phyloP scores from a whole-genome alignment of 257 asterid species.

The Solanum habrochaites region DNA sequence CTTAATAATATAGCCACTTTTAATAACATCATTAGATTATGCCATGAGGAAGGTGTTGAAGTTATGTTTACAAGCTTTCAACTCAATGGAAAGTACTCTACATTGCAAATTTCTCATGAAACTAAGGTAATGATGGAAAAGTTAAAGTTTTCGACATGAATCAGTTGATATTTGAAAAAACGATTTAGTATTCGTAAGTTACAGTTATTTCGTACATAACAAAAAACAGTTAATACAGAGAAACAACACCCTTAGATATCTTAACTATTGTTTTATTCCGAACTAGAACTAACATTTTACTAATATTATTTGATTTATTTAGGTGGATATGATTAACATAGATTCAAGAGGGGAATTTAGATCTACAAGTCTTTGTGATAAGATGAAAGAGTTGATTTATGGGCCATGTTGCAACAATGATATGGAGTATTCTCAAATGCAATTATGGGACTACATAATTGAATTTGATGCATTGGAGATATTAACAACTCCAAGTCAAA shows the following conservation, averaged over 20 bases:
- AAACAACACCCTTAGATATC: no score
- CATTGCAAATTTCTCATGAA: conserved; percentile 22
- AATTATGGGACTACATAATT: not conserved
- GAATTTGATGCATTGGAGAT: not conserved
- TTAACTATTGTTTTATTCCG: not conserved
- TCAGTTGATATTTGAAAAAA: no score
- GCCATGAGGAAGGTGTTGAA: conserved; percentile 21
- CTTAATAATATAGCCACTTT: conserved; percentile 15
- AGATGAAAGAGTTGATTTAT: not conserved
- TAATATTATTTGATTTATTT: not conserved
- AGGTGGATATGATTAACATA: conserved; percentile 5
- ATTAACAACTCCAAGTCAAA: not conserved
- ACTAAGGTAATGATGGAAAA: no score
- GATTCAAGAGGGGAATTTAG: conserved; percentile 6
- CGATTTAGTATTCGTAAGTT: no score
- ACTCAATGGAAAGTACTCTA: conserved; percentile 19
- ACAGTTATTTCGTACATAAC: no score
- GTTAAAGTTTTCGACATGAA: no score
- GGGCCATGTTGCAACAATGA: not conserved
- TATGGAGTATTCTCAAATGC: not conserved
- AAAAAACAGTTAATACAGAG: no score
- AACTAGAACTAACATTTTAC: not conserved
- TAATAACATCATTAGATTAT: conserved; percentile 11
- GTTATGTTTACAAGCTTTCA: conserved; percentile 27
- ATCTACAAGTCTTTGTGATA: conserved; percentile 5